These are phyloP conservation scores for Suillus decipiens DNA, from an alignment of 768 basidiomycete species.

Conservation along the genomic window DNA sequence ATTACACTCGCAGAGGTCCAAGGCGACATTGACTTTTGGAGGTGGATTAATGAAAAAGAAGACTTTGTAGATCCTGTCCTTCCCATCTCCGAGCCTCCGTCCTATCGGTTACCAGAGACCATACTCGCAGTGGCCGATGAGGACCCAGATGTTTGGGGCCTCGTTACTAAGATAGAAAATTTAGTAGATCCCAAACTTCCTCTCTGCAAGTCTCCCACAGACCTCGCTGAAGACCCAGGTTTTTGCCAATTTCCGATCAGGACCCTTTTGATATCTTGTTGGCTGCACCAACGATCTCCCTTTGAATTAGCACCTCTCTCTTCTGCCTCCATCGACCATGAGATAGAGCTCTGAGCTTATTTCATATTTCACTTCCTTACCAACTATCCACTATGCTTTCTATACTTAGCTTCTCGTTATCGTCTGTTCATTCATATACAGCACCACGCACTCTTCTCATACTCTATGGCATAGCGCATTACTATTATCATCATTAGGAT, in stretches of 20 bases:
- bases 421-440: not conserved
- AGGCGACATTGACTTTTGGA: not conserved
- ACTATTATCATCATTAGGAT: not conserved
- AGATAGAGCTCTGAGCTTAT: not conserved
- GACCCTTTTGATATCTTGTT: not conserved
- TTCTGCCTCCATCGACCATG: not conserved
- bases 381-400: not conserved
- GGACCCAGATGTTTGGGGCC: not conserved
- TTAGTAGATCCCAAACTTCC: not conserved
- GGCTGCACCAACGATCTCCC: not conserved
- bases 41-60: not conserved
- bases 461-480: not conserved
- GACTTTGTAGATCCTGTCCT: not conserved
- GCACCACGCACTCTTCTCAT: not conserved
- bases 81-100: not conserved
- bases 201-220: not conserved
- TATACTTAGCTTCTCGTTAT: not conserved
- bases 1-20: not conserved
- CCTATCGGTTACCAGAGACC: not conserved
- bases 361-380: not conserved
- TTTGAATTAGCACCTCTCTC: not conserved
- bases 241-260: not conserved
- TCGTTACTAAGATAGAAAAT: not conserved
- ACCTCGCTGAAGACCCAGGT: not conserved
- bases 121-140: not conserved